Conservation (phyloP, 805 yeast species). For the Metahyphopichia silvanorum region DNA sequence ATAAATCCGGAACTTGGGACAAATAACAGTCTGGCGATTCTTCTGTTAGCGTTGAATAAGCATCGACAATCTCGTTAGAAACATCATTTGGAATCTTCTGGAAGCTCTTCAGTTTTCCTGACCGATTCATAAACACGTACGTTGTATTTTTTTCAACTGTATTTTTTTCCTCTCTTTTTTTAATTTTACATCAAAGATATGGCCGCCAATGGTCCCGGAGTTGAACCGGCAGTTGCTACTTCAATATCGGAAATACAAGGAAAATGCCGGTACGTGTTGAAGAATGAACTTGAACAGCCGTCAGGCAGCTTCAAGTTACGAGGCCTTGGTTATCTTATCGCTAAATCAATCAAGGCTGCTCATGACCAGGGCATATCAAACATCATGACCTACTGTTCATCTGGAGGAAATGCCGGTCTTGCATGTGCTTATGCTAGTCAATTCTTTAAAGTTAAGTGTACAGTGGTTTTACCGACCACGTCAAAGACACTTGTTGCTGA, state of each 20-base stretch:
- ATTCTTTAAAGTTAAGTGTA: conserved; percentile 18
- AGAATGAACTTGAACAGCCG: conserved; percentile 53
- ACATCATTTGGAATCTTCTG: conserved; percentile 12
- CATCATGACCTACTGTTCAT: conserved; percentile 22
- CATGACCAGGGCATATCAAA: conserved; percentile 10
- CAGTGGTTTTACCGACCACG: conserved; percentile 26
- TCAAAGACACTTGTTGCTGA: conserved; percentile 17
- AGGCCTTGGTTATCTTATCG: conserved; percentile 50
- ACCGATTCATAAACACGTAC: background rate
- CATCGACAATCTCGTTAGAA: conserved; percentile 36
- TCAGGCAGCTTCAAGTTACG: conserved; percentile 57
- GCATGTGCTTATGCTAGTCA: conserved; percentile 29
- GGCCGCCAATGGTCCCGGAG: too few relatives aligned
- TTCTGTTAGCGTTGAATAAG: conserved; percentile 21
- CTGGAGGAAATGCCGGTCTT: conserved; percentile 36
- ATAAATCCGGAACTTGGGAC: conserved; percentile 20
- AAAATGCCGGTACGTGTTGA: conserved; percentile 42
- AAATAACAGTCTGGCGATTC: conserved; percentile 26
- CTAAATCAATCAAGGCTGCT: conserved; percentile 28
- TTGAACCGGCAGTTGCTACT: too few relatives aligned
- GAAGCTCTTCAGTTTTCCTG: conserved; percentile 7
- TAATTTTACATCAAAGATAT: too few relatives aligned
- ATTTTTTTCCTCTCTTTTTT: too few relatives aligned
- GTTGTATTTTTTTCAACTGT: background rate
- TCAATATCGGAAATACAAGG: too few relatives aligned